A percentile compares a stretch with the other conserved stretches of the same genome.
Conservation (phyloP, 2,329 filamentous ascomycete genomes). For the Chaetomiaceae sp. region DNA sequence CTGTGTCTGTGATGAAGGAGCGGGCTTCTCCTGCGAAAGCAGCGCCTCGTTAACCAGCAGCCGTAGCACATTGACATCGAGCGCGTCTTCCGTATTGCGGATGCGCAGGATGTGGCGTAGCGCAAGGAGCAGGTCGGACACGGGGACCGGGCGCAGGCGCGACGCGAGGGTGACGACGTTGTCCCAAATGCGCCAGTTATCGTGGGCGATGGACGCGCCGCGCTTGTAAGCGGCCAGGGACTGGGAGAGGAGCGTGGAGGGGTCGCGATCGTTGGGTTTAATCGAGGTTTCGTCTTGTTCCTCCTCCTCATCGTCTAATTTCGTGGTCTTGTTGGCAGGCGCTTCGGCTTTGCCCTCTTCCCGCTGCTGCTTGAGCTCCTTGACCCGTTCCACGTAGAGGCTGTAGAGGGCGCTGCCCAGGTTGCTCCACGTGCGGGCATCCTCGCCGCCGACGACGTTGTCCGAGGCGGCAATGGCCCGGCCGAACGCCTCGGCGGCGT, state of each 20-base stretch:
- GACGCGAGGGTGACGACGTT: slow-evolving; percentile 87
- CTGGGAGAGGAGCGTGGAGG: slow-evolving; percentile 62
- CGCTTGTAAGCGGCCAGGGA: slow-evolving; percentile 82
- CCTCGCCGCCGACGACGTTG: slow-evolving; percentile 68
- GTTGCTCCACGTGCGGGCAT: slow-evolving; percentile 93
- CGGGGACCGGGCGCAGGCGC: slow-evolving; percentile 69
- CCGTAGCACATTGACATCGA: slow-evolving; percentile 70
- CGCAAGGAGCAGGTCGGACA: slow-evolving; percentile 70
- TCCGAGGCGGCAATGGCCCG: slow-evolving; percentile 65
- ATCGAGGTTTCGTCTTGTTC: slow-evolving; percentile 20
- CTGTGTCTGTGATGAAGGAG: slow-evolving; percentile 20
- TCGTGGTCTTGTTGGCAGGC: background rate
- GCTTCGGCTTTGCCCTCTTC: slow-evolving; percentile 26
- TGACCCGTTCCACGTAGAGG: slow-evolving; percentile 53
- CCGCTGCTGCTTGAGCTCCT: slow-evolving; percentile 34
- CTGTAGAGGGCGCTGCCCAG: slow-evolving; percentile 78
- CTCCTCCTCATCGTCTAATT: slow-evolving; percentile 27
- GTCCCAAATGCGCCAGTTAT: slow-evolving; percentile 93
- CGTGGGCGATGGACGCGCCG: slow-evolving; percentile 75
- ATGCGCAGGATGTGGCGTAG: slow-evolving; percentile 73
- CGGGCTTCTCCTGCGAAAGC: slow-evolving; percentile 37
- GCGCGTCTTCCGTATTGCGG: slow-evolving; percentile 68
- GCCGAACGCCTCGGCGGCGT: slow-evolving; percentile 78
- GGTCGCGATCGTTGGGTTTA: slow-evolving; percentile 37
- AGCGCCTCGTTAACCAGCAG: slow-evolving; percentile 70